Conservation (phyloP, 2,329 filamentous ascomycete species). For the Aspergillus aculeatus region DNA sequence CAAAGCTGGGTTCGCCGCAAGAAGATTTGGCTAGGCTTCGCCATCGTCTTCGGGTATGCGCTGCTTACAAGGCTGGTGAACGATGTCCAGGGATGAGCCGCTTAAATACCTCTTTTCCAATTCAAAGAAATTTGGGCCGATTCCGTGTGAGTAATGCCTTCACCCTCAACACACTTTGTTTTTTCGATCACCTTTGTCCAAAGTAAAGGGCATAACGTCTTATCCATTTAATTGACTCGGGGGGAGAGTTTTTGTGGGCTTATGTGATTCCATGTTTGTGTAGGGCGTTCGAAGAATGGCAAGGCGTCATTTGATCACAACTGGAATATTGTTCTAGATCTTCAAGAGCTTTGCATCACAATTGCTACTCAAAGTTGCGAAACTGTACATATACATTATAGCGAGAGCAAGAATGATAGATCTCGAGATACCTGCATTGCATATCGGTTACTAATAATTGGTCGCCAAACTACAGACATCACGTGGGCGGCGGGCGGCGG, state of each 20-base stretch:
- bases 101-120: neutral
- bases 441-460: constrained; percentile 7
- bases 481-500: constrained; percentile 7
- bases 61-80: constrained; percentile 73
- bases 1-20: constrained; percentile 79
- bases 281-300: constrained; percentile 12
- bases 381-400: neutral
- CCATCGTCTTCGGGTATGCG: constrained; percentile 76
- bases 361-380: neutral
- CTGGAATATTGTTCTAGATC: neutral
- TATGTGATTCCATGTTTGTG: neutral
- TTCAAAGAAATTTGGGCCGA: neutral
- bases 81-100: constrained; percentile 41
- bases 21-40: constrained; percentile 71
- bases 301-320: constrained; percentile 8
- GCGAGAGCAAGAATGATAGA: neutral
- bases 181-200: neutral
- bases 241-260: neutral
- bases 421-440: neutral
- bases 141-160: neutral
- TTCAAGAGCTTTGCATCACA: neutral
- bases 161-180: neutral
- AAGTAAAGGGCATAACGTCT: neutral
- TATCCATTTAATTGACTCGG: neutral
- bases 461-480: neutral